These are phyloP conservation scores for Eucalyptus curtisii DNA, from an alignment of 345 rosid species.

Conservation along the genomic window DNA sequence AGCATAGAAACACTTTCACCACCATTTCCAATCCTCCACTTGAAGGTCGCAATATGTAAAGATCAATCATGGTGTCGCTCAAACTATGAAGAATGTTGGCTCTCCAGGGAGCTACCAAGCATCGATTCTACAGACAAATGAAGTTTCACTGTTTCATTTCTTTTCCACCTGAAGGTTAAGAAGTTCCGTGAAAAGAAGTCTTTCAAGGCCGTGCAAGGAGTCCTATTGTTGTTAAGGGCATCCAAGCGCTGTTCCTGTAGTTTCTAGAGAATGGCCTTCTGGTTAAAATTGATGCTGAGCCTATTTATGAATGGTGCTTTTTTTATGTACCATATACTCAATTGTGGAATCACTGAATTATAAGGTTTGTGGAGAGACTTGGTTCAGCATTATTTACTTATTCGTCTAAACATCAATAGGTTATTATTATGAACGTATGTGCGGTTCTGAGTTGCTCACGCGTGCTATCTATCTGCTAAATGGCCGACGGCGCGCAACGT, in stretches of 20 bases:
- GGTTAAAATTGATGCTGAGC: background rate
- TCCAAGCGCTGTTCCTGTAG: background rate
- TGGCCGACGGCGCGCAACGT: accelerated
- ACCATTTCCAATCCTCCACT: background rate
- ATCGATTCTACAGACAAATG: slow-evolving; percentile 21
- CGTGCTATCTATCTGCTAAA: background rate
- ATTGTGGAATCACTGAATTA: background rate
- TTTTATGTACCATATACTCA: background rate
- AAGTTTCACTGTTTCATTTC: slow-evolving; percentile 35
- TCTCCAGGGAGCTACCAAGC: slow-evolving; percentile 44
- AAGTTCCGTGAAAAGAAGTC: slow-evolving; percentile 48
- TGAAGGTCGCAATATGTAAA: background rate
- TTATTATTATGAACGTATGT: background rate
- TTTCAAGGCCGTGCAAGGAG: slow-evolving; percentile 19
- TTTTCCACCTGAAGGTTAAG: slow-evolving; percentile 30
- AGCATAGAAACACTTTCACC: slow-evolving; percentile 3
- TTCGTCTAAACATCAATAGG: background rate
- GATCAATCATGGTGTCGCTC: background rate
- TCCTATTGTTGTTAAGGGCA: background rate
- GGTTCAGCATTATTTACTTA: background rate
- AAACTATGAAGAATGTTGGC: slow-evolving; percentile 53
- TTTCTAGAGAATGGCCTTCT: background rate
- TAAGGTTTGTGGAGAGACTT: background rate
- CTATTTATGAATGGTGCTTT: background rate
- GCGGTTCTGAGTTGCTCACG: background rate